A percentile compares a stretch with the other conserved stretches of the same genome.
These are phyloP conservation scores for Colletotrichum navitas DNA, from an alignment of 2,329 filamentous ascomycete species.

Conservation along the genomic window DNA sequence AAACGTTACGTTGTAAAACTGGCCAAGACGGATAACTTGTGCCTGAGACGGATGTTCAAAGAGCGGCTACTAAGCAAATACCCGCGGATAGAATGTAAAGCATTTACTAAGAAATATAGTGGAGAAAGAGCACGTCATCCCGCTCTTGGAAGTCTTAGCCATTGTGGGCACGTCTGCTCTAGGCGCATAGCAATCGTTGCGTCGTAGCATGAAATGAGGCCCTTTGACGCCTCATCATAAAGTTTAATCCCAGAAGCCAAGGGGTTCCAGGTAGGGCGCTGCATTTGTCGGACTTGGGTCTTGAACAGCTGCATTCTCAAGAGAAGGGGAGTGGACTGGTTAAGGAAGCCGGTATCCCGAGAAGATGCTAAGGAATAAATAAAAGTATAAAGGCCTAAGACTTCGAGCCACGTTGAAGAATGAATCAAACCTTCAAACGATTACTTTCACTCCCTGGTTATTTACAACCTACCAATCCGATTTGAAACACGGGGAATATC, in stretches of 20 bases:
- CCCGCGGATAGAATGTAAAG: background rate
- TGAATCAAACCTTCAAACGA: rapidly evolving
- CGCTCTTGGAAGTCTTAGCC: background rate
- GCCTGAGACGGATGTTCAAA: background rate
- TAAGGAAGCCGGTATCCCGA: too few relatives aligned
- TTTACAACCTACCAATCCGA: background rate
- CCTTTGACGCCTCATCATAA: background rate
- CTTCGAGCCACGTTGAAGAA: background rate
- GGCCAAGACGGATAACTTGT: too few relatives aligned
- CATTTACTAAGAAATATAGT: background rate
- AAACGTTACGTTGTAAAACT: too few relatives aligned
- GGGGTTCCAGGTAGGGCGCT: background rate
- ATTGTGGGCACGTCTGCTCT: background rate
- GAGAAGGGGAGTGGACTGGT: background rate
- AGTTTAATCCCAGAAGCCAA: background rate
- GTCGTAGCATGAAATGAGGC: background rate
- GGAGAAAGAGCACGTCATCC: background rate
- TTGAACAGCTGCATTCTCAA: background rate
- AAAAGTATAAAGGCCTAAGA: background rate
- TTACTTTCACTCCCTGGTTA: background rate
- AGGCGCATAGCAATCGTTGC: background rate
- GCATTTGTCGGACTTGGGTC: too few relatives aligned
- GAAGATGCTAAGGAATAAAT: background rate
- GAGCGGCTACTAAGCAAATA: background rate
- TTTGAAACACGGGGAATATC: background rate